These are phyloP conservation scores for Cladosporium austrohemisphaericum DNA, from an alignment of 2,329 filamentous ascomycete species.

Conservation along the genomic window DNA sequence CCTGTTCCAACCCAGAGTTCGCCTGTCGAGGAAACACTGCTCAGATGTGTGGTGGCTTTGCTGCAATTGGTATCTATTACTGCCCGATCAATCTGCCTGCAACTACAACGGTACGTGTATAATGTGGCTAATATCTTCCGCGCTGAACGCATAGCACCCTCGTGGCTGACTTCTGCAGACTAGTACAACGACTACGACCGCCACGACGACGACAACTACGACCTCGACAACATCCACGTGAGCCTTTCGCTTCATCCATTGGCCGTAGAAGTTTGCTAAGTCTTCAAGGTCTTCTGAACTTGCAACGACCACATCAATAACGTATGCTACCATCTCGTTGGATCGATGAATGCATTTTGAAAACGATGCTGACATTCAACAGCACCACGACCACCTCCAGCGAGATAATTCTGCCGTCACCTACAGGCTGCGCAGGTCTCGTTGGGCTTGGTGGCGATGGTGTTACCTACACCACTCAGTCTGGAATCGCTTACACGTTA, in stretches of 20 bases:
- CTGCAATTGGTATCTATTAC: conserved; percentile 6
- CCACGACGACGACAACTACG: background rate
- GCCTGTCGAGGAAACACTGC: conserved; percentile 1
- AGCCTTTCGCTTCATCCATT: too few relatives aligned
- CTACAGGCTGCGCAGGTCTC: background rate
- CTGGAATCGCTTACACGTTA: background rate
- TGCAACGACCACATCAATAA: too few relatives aligned
- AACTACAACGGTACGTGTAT: background rate
- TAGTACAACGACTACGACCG: background rate
- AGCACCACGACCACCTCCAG: too few relatives aligned
- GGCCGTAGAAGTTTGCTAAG: too few relatives aligned
- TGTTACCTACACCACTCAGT: background rate
- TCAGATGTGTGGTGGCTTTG: conserved; percentile 12
- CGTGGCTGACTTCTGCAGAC: too few relatives aligned
- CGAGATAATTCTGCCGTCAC: too few relatives aligned
- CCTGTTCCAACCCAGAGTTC: conserved; percentile 3
- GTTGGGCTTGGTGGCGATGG: background rate
- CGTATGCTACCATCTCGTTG: too few relatives aligned
- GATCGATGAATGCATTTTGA: too few relatives aligned
- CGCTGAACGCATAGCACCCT: too few relatives aligned
- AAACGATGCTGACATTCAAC: too few relatives aligned
- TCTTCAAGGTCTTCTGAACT: too few relatives aligned
- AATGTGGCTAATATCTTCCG: too few relatives aligned
- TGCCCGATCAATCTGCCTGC: background rate
- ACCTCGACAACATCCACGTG: background rate